Evolutionary conservation across 2,329 filamentous ascomycete species (phyloP).

Genomic region (Colletotrichum simmondsii): DNA sequence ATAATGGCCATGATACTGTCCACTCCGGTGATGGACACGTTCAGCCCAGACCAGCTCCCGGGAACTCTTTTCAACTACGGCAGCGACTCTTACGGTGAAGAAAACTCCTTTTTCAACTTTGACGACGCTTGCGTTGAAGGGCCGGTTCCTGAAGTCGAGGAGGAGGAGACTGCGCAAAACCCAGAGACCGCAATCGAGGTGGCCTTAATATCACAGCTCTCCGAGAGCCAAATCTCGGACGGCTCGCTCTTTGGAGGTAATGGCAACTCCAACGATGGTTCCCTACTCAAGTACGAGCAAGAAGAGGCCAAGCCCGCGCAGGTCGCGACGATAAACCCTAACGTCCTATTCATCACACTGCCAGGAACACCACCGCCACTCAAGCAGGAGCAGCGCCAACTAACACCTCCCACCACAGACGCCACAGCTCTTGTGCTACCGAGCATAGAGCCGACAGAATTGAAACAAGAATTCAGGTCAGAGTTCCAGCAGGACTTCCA

Average conservation of each 20-base stretch:
- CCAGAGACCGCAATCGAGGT: not conserved
- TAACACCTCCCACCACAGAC: not conserved
- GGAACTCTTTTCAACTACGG: not conserved
- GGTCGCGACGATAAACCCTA: not conserved
- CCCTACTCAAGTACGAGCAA: not conserved
- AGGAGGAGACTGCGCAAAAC: not conserved
- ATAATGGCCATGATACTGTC: not conserved
- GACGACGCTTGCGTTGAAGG: constrained; percentile 4
- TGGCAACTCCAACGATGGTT: not conserved
- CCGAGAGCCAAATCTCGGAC: not conserved
- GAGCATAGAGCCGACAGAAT: not conserved
- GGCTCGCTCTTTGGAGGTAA: not conserved
- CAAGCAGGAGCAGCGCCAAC: not conserved
- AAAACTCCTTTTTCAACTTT: constrained; percentile 7
- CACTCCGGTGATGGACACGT: not conserved
- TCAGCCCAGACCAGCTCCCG: not conserved
- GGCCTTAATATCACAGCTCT: not conserved
- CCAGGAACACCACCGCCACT: not conserved
- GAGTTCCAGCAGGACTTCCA: not conserved
- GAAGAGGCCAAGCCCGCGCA: not conserved
- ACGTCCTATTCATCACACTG: not conserved
- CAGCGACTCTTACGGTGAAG: not conserved
- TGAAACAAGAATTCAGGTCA: not conserved
- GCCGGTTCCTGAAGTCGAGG: not conserved
- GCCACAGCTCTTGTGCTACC: not conserved